A percentile compares a stretch with the other conserved stretches of the same genome.
Evolutionary conservation across 106 monocot genomes (phyloP).

Genomic region (Acorus gramineus): DNA sequence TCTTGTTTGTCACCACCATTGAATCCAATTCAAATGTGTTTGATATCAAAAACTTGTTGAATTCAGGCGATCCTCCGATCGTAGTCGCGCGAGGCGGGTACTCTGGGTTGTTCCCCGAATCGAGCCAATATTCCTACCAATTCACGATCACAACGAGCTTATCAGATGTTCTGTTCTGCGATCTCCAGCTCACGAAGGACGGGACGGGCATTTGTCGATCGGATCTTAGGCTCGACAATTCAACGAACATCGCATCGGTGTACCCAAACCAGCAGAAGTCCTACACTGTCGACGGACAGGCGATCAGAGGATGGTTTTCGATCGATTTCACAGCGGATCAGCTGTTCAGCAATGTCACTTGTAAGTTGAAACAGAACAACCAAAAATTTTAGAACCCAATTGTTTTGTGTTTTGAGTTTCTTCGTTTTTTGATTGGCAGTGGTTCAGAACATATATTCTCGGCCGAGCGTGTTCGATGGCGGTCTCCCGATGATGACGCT

Average conservation of each 20-base stretch:
- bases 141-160: constrained; percentile 36
- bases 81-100: constrained; percentile 74
- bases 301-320: constrained; percentile 56
- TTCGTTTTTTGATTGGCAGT: constrained; percentile 12
- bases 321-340: constrained; percentile 59
- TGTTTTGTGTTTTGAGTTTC: not conserved
- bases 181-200: constrained; percentile 82
- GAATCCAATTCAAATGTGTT: too few species aligned
- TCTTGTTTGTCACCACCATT: too few species aligned
- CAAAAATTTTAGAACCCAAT: too few species aligned
- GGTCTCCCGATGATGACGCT: constrained; percentile 27
- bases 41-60: too few species aligned
- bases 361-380: constrained; percentile 20
- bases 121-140: constrained; percentile 45
- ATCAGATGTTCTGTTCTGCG: constrained; percentile 52
- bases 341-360: constrained; percentile 45
- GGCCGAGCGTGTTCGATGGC: constrained; percentile 69
- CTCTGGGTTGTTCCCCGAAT: constrained; percentile 83
- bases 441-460: constrained; percentile 57
- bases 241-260: constrained; percentile 40
- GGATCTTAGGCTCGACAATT: constrained; percentile 66
- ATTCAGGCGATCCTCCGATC: constrained; percentile 37
- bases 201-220: constrained; percentile 53
- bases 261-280: constrained; percentile 52
- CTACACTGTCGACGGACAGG: constrained; percentile 50